Conservation (phyloP, 2,329 filamentous ascomycete genomes). For the Cadophora luteo-olivacea region DNA sequence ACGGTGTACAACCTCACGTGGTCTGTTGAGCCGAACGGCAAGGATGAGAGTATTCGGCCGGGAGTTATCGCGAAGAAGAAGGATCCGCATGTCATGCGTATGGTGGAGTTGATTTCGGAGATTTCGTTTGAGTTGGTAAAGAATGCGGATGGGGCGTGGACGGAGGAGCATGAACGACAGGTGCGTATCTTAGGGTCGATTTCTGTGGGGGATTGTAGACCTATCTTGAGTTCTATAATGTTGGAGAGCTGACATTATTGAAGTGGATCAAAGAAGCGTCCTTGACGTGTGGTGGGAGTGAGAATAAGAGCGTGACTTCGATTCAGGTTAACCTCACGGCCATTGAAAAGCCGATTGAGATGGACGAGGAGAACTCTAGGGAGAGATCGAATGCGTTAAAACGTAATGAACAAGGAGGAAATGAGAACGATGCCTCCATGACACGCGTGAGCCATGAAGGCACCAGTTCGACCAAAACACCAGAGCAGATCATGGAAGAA, state of each 20-base stretch:
- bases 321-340: slow-evolving; percentile 13
- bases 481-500: slow-evolving; percentile 2
- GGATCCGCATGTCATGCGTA: not conserved
- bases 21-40: slow-evolving; percentile 3
- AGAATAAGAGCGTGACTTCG: slow-evolving; percentile 7
- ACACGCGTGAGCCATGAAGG: not conserved
- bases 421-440: not conserved
- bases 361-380: not conserved
- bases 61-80: slow-evolving; percentile 11
- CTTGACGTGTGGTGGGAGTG: not conserved
- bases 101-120: slow-evolving; percentile 1
- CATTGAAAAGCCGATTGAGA: not conserved
- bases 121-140: not conserved
- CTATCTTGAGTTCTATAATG: too few relatives aligned
- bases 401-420: too few relatives aligned
- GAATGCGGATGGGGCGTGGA: slow-evolving; percentile 4
- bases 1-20: slow-evolving; percentile 5
- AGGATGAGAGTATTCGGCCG: slow-evolving; percentile 7
- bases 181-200: too few relatives aligned
- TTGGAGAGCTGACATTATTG: too few relatives aligned
- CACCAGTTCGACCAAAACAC: not conserved
- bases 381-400: not conserved
- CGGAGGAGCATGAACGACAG: slow-evolving; percentile 10
- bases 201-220: too few relatives aligned
- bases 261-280: slow-evolving; percentile 10